Base-by-base conservation (phyloP, 495 filamentous ascomycete species). In the Podospora tetraspora region DNA sequence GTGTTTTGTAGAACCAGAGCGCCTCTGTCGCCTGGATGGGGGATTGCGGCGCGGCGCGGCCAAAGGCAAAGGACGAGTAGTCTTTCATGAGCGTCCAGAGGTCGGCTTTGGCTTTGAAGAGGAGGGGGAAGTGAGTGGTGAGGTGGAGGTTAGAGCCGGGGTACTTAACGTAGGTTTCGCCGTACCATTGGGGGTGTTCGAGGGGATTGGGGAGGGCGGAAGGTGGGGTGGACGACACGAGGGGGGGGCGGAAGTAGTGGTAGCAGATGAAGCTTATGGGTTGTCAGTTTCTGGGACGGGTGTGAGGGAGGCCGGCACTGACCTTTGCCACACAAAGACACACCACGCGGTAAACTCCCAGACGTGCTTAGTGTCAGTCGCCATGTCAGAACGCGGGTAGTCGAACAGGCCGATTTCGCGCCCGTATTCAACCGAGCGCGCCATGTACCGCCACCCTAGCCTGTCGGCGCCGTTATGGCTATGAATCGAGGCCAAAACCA, bases 121-220 rank as follows among this genome's bases (percentile, higher is more conserved):
- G 32, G 52, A 62, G 60, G 7, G 74, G 76, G 63, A 79, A 72
- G 57, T 74, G 60, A 0, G 68, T 70, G 1, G 78, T 73, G 21
- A 73, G 66, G 10, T 69, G 59, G 8, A 67, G 66, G 23, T 72
- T 68, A 57, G 69, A 70, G 29, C 69, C 27, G 19, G 80, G 79
- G 61, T 80, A 82, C 16, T 63, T 73, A 21, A 82, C 65, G 75
- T 75, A 79, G 10, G 72, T 72, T 69, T 80, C 79, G n/a, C 79
- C 77, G 62, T 79, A 82, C 68, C 72, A 82, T 16, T 74, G 13
- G 0, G 75, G 70, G 37, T 77, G 64, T 19, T 66, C n/a, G 7
- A 57, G 9, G 0, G 78, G 78, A 57, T 78, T 69, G 8, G 79
- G 79, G 10, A 82, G 60, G 22, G 73, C 64, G 22, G 65, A 69